A percentile compares a stretch with the other conserved stretches of the same genome.
These are phyloP conservation scores for Carallia brachiata DNA, from an alignment of 345 rosid species.

Conservation along the genomic window DNA sequence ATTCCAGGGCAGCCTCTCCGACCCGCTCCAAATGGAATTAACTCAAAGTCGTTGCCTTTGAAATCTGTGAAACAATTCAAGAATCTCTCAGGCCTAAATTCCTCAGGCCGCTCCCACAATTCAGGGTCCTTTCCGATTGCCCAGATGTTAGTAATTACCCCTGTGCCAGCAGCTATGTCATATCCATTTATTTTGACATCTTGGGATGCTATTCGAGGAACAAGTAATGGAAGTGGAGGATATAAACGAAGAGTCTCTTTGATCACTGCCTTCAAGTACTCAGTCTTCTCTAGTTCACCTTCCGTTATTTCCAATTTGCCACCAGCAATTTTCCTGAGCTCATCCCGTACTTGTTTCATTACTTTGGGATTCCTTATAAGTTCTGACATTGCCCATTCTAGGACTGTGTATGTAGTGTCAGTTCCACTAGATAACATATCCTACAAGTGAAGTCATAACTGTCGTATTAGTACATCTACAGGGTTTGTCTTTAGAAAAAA, in stretches of 20 bases:
- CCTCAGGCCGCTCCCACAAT: slow-evolving; percentile 25
- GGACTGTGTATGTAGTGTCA: slow-evolving; percentile 27
- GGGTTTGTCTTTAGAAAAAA: too few species aligned
- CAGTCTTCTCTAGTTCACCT: slow-evolving; percentile 15
- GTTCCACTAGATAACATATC: slow-evolving; percentile 37
- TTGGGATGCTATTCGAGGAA: slow-evolving; percentile 23
- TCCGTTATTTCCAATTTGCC: slow-evolving; percentile 4
- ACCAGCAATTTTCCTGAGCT: slow-evolving; percentile 12
- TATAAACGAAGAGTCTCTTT: slow-evolving; percentile 38
- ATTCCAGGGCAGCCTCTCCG: slow-evolving; percentile 38
- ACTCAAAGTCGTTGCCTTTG: slow-evolving; percentile 31
- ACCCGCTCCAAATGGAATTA: slow-evolving; percentile 40
- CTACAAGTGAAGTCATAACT: slow-evolving; percentile 4
- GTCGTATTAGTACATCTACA: too few species aligned
- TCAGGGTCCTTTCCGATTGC: slow-evolving; percentile 37
- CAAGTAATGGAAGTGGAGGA: slow-evolving; percentile 39
- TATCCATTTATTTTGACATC: slow-evolving; percentile 27
- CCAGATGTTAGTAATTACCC: slow-evolving; percentile 24
- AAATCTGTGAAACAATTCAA: slow-evolving; percentile 23
- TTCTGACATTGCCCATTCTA: slow-evolving; percentile 44
- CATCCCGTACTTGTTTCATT: slow-evolving; percentile 24
- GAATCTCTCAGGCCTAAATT: slow-evolving; percentile 40
- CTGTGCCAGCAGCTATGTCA: slow-evolving; percentile 28
- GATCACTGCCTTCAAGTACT: slow-evolving; percentile 34
- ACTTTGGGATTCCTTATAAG: slow-evolving; percentile 31